Percentiles rank a stretch among this genome's conserved stretches.
These are phyloP conservation scores for Aspergillus incahuasiensis DNA, from an alignment of 495 filamentous ascomycete genomes.

Conservation along the genomic window DNA sequence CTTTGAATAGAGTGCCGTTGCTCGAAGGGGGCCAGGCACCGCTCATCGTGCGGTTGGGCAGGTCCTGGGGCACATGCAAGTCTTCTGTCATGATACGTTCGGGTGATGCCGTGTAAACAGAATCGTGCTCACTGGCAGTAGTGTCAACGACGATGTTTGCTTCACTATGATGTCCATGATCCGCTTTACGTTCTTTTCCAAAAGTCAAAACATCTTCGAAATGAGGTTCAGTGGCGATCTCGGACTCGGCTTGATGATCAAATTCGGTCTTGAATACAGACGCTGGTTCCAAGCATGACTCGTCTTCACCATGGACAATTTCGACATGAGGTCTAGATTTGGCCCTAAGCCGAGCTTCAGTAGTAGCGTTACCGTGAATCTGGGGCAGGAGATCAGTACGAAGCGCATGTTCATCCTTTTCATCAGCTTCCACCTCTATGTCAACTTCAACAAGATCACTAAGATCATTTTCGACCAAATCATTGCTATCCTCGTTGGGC, in stretches of 20 bases:
- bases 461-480: background rate
- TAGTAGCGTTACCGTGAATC: background rate
- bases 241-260: background rate
- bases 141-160: background rate
- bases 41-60: background rate
- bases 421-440: background rate
- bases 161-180: background rate
- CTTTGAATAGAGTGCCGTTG: background rate
- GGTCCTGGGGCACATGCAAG: background rate
- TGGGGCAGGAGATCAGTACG: background rate
- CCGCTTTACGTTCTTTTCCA: background rate
- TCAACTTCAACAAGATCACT: background rate
- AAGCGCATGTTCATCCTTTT: background rate
- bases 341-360: background rate
- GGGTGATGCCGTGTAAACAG: background rate
- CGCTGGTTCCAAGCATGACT: background rate
- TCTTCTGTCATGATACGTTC: background rate
- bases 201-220: no score
- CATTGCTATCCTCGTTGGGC: background rate
- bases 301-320: background rate
- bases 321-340: background rate
- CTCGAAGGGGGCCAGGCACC: background rate
- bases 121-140: background rate
- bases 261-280: background rate
- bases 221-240: no score